Conservation (phyloP, 1,139 yeast species). For the Saccharomyces hybrid region DNA sequence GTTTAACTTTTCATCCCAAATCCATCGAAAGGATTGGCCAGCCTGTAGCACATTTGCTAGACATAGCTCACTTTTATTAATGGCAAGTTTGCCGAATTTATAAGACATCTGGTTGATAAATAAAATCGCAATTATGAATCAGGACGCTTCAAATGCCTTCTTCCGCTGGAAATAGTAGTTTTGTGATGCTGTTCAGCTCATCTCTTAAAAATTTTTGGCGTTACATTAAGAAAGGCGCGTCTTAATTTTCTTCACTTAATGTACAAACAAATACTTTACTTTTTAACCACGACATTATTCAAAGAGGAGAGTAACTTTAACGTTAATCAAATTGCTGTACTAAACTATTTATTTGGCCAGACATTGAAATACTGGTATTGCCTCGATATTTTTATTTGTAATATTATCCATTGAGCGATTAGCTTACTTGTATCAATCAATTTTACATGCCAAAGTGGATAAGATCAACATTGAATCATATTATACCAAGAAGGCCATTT, state of each 20-base stretch:
- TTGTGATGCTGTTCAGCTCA: not conserved
- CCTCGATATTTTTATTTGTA: not conserved
- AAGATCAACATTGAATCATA: not conserved
- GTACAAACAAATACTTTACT: not conserved
- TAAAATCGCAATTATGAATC: not conserved
- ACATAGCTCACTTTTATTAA: constrained; percentile 40
- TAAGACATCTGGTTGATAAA: not conserved
- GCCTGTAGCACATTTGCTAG: constrained; percentile 70
- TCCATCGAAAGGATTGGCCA: constrained; percentile 68
- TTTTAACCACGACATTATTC: not conserved
- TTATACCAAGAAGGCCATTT: not conserved
- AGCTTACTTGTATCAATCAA: not conserved
- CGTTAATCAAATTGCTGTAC: not conserved
- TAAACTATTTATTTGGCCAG: not conserved
- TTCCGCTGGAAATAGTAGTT: not conserved
- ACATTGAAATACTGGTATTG: not conserved
- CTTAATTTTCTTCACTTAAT: not conserved
- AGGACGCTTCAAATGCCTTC: no score
- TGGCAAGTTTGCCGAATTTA: not conserved
- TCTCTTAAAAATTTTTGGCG: not conserved
- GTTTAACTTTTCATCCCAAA: constrained; percentile 17
- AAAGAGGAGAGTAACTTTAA: not conserved
- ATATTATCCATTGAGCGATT: not conserved
- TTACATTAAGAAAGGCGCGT: not conserved
- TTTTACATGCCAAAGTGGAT: not conserved